phyloP scores from a whole-genome alignment of 352 stramenopile species.

The Phytopythium ostracodes region DNA sequence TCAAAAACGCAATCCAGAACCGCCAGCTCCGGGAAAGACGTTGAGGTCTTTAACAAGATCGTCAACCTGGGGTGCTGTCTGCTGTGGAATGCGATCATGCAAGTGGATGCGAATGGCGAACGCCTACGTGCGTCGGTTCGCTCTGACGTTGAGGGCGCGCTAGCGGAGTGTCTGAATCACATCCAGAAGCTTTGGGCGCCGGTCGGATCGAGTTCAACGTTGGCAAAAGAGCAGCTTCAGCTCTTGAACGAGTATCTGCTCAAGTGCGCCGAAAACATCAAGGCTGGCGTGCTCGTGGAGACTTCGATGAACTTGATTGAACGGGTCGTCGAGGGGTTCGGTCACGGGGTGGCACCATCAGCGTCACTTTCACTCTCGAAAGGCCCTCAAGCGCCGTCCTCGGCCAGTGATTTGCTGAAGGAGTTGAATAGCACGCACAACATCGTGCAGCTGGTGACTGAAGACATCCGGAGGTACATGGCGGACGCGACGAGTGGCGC shows the following conservation, averaged over 20 bases:
- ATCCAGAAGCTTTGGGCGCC: conserved; percentile 63
- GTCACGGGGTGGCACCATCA: conserved; percentile 26
- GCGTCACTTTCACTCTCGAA: conserved; percentile 43
- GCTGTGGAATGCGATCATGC: conserved; percentile 70
- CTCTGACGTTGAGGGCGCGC: conserved; percentile 46
- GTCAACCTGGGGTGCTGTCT: conserved; percentile 69
- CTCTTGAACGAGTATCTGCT: conserved; percentile 63
- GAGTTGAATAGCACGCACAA: conserved; percentile 58
- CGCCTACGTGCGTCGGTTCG: conserved; percentile 31
- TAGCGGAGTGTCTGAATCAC: conserved; percentile 70
- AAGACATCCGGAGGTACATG: conserved; percentile 52
- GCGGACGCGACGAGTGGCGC: conserved; percentile 11
- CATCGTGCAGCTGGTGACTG: conserved; percentile 53
- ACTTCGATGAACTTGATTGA: conserved; percentile 80
- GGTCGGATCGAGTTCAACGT: conserved; percentile 34
- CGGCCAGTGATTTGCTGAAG: conserved; percentile 57
- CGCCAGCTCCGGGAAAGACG: conserved; percentile 52
- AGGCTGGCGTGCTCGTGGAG: conserved; percentile 44
- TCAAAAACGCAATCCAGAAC: conserved; percentile 37
- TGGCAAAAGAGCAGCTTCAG: conserved; percentile 72
- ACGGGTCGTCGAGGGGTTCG: conserved; percentile 51
- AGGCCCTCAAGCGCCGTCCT: conserved; percentile 24
- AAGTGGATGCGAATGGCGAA: conserved; percentile 19
- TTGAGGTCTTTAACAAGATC: conserved; percentile 71
- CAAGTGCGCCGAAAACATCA: conserved; percentile 73